Evolutionary conservation across 805 yeast species (phyloP).

Genomic region (Suhomyces vadensis): DNA sequence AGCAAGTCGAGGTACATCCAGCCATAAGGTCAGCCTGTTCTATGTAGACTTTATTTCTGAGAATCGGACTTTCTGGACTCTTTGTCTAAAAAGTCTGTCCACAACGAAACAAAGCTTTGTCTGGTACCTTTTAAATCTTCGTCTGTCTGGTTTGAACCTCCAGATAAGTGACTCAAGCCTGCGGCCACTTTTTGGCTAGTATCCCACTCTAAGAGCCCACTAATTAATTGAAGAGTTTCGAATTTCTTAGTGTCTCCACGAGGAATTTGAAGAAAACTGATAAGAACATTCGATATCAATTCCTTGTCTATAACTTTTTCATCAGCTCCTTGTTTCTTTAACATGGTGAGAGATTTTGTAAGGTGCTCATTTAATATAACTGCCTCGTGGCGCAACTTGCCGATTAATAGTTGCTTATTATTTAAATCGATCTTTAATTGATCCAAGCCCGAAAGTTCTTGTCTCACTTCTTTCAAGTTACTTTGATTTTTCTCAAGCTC

Average conservation of each 20-base stretch:
- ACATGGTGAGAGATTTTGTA: slow-evolving; percentile 85
- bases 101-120: slow-evolving; percentile 65
- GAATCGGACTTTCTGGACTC: slow-evolving; percentile 51
- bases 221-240: slow-evolving; percentile 82
- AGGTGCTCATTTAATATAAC: slow-evolving; percentile 91
- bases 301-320: slow-evolving; percentile 84
- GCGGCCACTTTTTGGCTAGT: slow-evolving; percentile 75
- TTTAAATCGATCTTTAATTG: slow-evolving; percentile 55
- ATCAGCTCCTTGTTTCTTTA: slow-evolving; percentile 68
- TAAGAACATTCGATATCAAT: slow-evolving; percentile 78
- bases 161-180: slow-evolving; percentile 52
- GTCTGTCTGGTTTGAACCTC: slow-evolving; percentile 1
- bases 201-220: slow-evolving; percentile 87
- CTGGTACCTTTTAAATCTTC: slow-evolving; percentile 19
- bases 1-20: too few species aligned
- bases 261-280: slow-evolving; percentile 83
- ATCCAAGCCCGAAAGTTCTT: slow-evolving; percentile 39
- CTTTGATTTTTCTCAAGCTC: slow-evolving; percentile 16
- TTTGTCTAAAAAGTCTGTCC: slow-evolving; percentile 80
- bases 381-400: slow-evolving; percentile 92
- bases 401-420: slow-evolving; percentile 71
- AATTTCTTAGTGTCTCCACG: slow-evolving; percentile 93
- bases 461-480: slow-evolving; percentile 15
- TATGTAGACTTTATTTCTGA: too few species aligned
- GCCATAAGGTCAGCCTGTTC: too few species aligned